phyloP scores from a whole-genome alignment of 331 rosid genomes.

The Rhamnella rubrinervis region DNA sequence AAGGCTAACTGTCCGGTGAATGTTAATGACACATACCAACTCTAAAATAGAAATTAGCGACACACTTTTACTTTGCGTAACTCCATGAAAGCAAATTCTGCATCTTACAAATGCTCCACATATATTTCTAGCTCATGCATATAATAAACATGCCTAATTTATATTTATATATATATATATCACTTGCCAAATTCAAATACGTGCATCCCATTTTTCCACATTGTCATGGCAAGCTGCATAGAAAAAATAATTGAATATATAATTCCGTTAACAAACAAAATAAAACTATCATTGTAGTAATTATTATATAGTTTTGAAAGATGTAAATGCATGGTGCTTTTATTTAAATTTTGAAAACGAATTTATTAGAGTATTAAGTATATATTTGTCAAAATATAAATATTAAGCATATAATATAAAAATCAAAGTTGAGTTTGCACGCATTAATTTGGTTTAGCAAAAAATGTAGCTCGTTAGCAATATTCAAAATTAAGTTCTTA shows the following conservation, averaged over 20 bases:
- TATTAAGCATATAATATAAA: too few relatives aligned
- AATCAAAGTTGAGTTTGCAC: too few relatives aligned
- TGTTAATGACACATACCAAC: constrained; percentile 36
- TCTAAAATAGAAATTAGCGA: not conserved
- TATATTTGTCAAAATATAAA: too few relatives aligned
- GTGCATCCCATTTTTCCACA: not conserved
- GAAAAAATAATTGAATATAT: not conserved
- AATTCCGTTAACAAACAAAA: not conserved
- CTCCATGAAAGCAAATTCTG: constrained; percentile 23
- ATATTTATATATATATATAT: not conserved
- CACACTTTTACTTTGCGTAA: not conserved
- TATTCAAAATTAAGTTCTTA: too few relatives aligned
- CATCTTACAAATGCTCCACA: not conserved
- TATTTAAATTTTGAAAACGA: too few relatives aligned
- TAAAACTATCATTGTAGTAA: too few relatives aligned
- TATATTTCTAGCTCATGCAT: not conserved
- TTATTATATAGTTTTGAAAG: too few relatives aligned
- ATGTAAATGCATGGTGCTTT: too few relatives aligned
- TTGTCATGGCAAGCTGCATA: constrained; percentile 6
- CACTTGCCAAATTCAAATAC: not conserved
- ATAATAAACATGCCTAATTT: not conserved
- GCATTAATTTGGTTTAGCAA: too few relatives aligned
- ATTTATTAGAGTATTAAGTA: too few relatives aligned
- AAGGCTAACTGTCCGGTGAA: constrained; percentile 20
- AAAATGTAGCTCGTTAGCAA: too few relatives aligned